phyloP scores from a whole-genome alignment of 2,329 filamentous ascomycete genomes.

The Alternaria angustiovoidea region DNA sequence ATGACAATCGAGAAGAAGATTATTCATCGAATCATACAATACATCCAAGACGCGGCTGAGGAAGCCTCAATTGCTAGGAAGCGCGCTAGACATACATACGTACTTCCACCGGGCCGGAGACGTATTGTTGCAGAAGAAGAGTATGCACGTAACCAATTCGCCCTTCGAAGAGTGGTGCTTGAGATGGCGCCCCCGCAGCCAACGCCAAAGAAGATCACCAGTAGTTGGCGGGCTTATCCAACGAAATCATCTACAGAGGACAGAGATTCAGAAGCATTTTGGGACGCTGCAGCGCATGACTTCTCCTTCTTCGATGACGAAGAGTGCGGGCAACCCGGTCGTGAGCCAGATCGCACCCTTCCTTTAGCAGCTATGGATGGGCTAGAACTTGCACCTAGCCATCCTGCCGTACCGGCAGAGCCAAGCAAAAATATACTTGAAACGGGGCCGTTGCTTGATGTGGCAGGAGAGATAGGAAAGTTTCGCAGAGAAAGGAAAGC shows the following conservation, averaged over 20 bases:
- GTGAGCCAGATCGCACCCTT: constrained; percentile 55
- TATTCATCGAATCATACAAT: constrained; percentile 56
- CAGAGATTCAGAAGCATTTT: constrained; percentile 65
- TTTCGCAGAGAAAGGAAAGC: constrained; percentile 63
- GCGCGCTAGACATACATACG: constrained; percentile 64
- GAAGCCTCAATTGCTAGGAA: constrained; percentile 62
- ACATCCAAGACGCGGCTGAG: constrained; percentile 65
- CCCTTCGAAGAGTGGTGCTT: constrained; percentile 63
- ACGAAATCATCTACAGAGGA: constrained; percentile 67
- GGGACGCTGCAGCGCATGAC: constrained; percentile 66
- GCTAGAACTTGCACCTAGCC: constrained; percentile 43
- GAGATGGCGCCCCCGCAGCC: constrained; percentile 52
- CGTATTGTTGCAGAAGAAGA: constrained; percentile 59
- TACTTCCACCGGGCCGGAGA: constrained; percentile 64
- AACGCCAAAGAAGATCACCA: constrained; percentile 48
- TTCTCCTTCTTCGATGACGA: constrained; percentile 69
- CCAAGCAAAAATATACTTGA: constrained; percentile 5
- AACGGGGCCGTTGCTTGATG: constrained; percentile 51
- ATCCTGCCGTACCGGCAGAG: constrained; percentile 18
- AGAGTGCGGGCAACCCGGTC: constrained; percentile 61
- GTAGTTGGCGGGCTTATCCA: constrained; percentile 55
- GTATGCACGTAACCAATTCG: constrained; percentile 62
- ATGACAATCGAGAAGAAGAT: constrained; percentile 54
- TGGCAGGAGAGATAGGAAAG: constrained; percentile 61
- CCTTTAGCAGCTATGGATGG: constrained; percentile 58